Base-by-base conservation (phyloP, 2,329 filamentous ascomycete genomes). In the Colletotrichum lini region DNA sequence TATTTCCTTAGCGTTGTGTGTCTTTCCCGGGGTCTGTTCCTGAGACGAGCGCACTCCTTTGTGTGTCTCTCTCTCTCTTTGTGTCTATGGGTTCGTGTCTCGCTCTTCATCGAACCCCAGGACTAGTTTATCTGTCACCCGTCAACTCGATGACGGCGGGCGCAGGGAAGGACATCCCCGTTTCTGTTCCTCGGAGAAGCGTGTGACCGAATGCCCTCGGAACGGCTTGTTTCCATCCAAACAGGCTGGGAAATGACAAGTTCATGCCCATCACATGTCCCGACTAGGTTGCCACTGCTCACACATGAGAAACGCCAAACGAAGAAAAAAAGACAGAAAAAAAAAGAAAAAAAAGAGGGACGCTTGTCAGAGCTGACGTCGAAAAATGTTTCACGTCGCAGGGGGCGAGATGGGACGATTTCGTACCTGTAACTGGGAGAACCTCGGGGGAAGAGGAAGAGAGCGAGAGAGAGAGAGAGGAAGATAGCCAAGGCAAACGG, bases 361-460 rank as follows among this genome's bases (percentile, higher is more conserved):
- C 64, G 57, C 40, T 50, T 50, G 57, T 67, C 64, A 58, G 57
- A 62, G 10, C 50, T 30, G 45, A 47, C 13, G 45, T 63, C 50
- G 42, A 63, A 58, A 40, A 38, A 67, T 57, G 60, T 65, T 59
- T 54, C 15, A 21, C 53, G 10, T 54, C 40, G 21, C 49, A 26
- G 47, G 9, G 45, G 40, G 40, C 30, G n/a, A 59, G 58, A 47
- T 70, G 50, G 57, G 57, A 53, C 23, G 65, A 58, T 40, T 26
- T 57, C 30, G 45, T 4, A 26, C 42, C 10, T 38, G 21, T 4
- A 26, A 52, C 10, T 38, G 21, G 35, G 13, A 52, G 35, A 52
- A 26, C 54, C 30, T 44, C 30, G 23, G 44, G 16, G 12, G 5
- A 16, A 15, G 26, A 30, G 15, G 13, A 40, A 10, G 7, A 16